These are phyloP conservation scores for Chlamydomonas incerta DNA, from an alignment of 139 green algal species.

Conservation along the genomic window DNA sequence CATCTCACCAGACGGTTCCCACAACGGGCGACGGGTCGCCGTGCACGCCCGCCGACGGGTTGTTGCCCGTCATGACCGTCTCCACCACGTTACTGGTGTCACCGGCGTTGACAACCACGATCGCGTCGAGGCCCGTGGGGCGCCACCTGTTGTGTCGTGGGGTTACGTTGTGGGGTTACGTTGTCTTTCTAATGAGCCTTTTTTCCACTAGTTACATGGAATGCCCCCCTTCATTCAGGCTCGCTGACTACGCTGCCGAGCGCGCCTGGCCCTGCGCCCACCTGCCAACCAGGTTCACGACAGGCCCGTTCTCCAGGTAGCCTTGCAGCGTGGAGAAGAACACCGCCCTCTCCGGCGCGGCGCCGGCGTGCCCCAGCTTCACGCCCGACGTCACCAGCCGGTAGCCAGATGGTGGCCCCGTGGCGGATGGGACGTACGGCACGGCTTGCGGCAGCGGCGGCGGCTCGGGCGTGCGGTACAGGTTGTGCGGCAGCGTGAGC, in stretches of 20 bases:
- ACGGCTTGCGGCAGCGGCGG: constrained; percentile 16
- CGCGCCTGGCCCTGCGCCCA: background rate
- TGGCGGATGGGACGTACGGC: background rate
- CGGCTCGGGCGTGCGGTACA: background rate
- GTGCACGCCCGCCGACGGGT: too few relatives aligned
- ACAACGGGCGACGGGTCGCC: too few relatives aligned
- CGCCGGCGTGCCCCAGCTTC: background rate
- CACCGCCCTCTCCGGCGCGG: background rate
- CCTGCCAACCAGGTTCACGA: constrained; percentile 30
- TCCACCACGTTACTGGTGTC: constrained; percentile 8
- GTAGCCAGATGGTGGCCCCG: background rate
- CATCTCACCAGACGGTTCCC: too few relatives aligned
- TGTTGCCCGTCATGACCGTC: background rate
- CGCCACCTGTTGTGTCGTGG: background rate
- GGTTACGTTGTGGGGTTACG: too few relatives aligned
- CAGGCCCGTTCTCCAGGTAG: background rate
- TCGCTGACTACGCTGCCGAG: too few relatives aligned
- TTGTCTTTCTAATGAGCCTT: too few relatives aligned
- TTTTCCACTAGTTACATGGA: too few relatives aligned
- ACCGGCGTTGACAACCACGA: background rate
- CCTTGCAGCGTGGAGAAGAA: background rate
- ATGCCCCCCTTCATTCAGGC: too few relatives aligned
- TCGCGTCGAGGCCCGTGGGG: background rate
- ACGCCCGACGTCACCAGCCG: constrained; percentile 13
- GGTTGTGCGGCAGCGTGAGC: constrained; percentile 32